Percentiles rank a stretch among this genome's conserved stretches.
These are phyloP conservation scores for Vitis rupestris DNA, from an alignment of 164 flowering plant species.

Conservation along the genomic window DNA sequence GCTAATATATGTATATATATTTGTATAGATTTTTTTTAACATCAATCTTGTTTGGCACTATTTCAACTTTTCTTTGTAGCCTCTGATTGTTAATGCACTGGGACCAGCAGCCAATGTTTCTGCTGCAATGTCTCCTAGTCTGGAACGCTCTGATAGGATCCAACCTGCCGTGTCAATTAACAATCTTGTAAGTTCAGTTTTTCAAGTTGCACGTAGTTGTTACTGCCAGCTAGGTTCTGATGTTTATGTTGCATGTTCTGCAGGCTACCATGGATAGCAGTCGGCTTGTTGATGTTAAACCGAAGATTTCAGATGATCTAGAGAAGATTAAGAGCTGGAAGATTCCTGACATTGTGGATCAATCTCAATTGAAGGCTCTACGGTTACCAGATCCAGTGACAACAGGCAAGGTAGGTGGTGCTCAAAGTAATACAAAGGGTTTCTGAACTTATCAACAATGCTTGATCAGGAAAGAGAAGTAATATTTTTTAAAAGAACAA, in stretches of 20 bases:
- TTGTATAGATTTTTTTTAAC: too few relatives aligned
- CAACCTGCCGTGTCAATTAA: conserved; percentile 40
- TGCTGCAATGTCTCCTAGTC: conserved; percentile 21
- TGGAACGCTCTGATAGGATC: conserved; percentile 43
- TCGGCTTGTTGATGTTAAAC: conserved; percentile 49
- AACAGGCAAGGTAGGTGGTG: conserved; percentile 39
- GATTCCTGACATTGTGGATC: conserved; percentile 41
- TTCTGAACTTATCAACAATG: background rate
- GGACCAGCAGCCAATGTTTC: conserved; percentile 38
- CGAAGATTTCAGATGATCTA: conserved; percentile 38
- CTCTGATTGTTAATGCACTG: conserved; percentile 38
- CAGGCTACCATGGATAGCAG: conserved; percentile 42
- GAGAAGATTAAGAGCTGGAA: conserved; percentile 51
- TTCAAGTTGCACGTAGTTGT: background rate
- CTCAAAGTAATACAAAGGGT: background rate
- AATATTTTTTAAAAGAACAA: too few relatives aligned
- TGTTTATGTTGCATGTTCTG: background rate
- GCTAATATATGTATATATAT: too few relatives aligned
- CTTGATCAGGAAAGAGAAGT: background rate
- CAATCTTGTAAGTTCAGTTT: conserved; percentile 30
- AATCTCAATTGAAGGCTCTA: conserved; percentile 42
- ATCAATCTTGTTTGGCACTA: too few relatives aligned
- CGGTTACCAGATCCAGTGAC: conserved; percentile 42
- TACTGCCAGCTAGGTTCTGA: background rate
- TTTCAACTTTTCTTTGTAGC: conserved; percentile 24